Base-by-base conservation (phyloP, 2,329 filamentous ascomycete species). In the Fusarium albosuccineum region DNA sequence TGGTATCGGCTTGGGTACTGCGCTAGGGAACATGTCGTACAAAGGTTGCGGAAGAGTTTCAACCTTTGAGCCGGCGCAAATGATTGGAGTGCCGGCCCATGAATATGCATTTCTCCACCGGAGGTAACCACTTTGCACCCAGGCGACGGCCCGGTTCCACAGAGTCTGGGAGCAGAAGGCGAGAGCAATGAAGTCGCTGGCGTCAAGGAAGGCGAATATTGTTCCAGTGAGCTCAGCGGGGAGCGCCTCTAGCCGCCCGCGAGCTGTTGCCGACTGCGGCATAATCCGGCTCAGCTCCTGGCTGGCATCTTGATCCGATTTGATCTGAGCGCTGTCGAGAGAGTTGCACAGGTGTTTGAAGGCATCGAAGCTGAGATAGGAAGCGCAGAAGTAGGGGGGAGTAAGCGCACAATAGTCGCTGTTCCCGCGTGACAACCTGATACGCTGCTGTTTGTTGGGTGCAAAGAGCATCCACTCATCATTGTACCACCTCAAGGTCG, bases 281-380 rank as follows among this genome's bases (percentile, higher is more conserved):
- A 3, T 36, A 2, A 30, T n/a, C 9, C 10, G 13, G 9, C 6
- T 16, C 7, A 3, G 39, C 0, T 6, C 6, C 2, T 6, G n/a
- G 3, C 26, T 3, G 9, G 3, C 5, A 8, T 7, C 10, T 26
- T 27, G n/a, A 9, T 37, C n/a, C 1, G 40, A 5, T 0, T 17
- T 7, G 6, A 39, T 37, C 1, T 27, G 4, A 5, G 40, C 10
- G 2, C 4, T 17, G 2, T 37, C 51, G 5, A 36, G 13, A 0
- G 59, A 54, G 30, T 64, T 64, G 7, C 51, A 60, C 7, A 64
- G 13, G 0, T 45, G 9, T 9, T 57, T 60, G n/a, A 67, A 63
- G 2, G 65, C 63, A 3, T 57, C 44, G 1, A 67, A 64, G 22
- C 49, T 55, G 7, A 49, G 33, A 11, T 50, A 17, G 3, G 42